Base-by-base conservation (phyloP, 805 yeast species). In the Lipomyces starkeyi region DNA sequence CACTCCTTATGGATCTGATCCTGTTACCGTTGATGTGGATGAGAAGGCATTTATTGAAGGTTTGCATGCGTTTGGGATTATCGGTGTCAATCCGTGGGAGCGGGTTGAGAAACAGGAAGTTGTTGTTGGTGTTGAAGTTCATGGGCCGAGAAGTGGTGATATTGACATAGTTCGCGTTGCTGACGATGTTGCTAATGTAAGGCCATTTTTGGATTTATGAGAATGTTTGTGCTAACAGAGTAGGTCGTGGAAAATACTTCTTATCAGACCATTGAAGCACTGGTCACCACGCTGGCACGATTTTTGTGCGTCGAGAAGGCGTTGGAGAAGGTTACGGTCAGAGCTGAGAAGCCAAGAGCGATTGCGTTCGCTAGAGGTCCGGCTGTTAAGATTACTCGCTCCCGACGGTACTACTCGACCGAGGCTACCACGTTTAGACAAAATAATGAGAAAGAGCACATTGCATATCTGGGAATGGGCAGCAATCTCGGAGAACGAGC, bases 61-160 rank as follows among this genome's bases (percentile, higher is more conserved):
- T 4, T 78, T 93, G 49, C 82, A 83, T 60, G 78, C 91, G 20
- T 82, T 88, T 61, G 89, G 97, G 0, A 82, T 93, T n/a, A 90
- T 95, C 72, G 99, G 99, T 3, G 95, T 95, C 7, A 94, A 93
- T 80, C 89, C 93, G 1, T 91, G 93, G 79, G 99, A 95, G 77
- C 83, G 99, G 67, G 78, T 88, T 27, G 88, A 89, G 74, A 87
- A 85, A 73, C 99, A 95, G 79, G 87, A 87, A 58, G 91, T 95
- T 7, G 78, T 82, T 1, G 71, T 90, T 35, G 90, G 90, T 73
- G 66, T 86, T 20, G 77, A 77, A 7, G 78, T 92, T 34, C 84
- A 83, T 62, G 78, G 87, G 71, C 60, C 13, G 6, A 65, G 29
- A 8, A 37, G 43, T 20, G 65, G 55, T 14, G 67, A 62, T 22